Evolutionary conservation across 176 grass and related monocot genomes (phyloP).

Genomic region (Cymbopogon citratus): DNA sequence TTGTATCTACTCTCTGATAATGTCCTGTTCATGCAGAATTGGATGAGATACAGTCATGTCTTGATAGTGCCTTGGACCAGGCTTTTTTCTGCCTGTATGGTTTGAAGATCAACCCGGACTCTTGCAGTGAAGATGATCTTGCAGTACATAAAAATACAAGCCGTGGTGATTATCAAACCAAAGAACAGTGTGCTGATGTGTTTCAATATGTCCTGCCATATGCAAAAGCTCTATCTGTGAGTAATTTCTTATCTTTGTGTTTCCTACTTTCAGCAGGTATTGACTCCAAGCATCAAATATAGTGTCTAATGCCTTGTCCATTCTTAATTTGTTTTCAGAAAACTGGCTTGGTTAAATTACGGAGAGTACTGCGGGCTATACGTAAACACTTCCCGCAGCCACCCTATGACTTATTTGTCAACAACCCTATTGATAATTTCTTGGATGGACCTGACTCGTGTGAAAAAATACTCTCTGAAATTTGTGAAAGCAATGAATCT

Average conservation of each 20-base stretch:
- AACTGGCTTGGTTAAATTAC: conserved; percentile 91
- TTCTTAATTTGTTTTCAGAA: conserved; percentile 60
- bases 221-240: conserved; percentile 86
- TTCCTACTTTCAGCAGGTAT: conserved; percentile 19
- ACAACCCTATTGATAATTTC: conserved; percentile 76
- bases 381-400: conserved; percentile 91
- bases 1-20: conserved; percentile 19
- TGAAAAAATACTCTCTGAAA: conserved; percentile 70
- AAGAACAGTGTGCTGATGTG: conserved; percentile 99
- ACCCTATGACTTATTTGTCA: conserved; percentile 67
- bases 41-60: conserved; percentile 75
- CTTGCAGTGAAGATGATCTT: conserved; percentile 91
- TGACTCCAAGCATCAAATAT: conserved; percentile 13
- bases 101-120: conserved; percentile 92
- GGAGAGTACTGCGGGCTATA: conserved; percentile 89
- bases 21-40: conserved; percentile 55
- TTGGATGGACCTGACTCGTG: conserved; percentile 84
- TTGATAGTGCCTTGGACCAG: conserved; percentile 94
- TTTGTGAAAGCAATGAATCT: conserved; percentile 61
- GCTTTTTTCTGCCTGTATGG: conserved; percentile 97
- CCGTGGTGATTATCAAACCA: conserved; percentile 95
- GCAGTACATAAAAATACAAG: conserved; percentile 90
- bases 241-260: conserved; percentile 20
- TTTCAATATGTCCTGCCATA: conserved; percentile 97
- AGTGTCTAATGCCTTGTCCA: conserved; percentile 10